Evolutionary conservation across 208 protist genomes (phyloP).

Genomic region (Trypanosoma rangeli): DNA sequence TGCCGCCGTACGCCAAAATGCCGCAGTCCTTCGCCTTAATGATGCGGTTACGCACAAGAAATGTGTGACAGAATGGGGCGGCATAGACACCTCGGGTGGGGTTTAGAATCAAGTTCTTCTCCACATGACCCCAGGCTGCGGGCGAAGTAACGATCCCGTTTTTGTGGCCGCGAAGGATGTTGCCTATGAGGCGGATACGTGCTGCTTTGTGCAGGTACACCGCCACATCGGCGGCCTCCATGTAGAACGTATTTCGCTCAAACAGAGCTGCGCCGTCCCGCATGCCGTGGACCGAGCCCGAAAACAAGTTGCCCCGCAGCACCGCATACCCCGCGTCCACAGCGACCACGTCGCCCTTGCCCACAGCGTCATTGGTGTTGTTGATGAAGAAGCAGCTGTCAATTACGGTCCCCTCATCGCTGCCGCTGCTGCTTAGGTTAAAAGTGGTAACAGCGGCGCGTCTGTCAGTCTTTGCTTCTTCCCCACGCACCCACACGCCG

Average conservation of each 20-base stretch:
- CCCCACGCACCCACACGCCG: slow-evolving; percentile 57
- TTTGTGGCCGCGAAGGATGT: slow-evolving; percentile 50
- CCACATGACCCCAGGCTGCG: slow-evolving; percentile 42
- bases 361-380: slow-evolving; percentile 36
- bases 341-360: slow-evolving; percentile 62
- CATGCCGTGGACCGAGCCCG: slow-evolving; percentile 67
- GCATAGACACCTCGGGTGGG: slow-evolving; percentile 42
- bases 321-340: slow-evolving; percentile 47
- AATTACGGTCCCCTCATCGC: slow-evolving; percentile 34
- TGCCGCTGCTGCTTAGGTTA: background rate
- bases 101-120: slow-evolving; percentile 48
- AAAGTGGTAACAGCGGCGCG: background rate
- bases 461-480: background rate
- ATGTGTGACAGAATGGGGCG: slow-evolving; percentile 55
- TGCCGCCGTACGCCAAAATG: slow-evolving; percentile 57
- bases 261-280: slow-evolving; percentile 44
- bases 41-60: slow-evolving; percentile 60
- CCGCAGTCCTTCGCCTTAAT: slow-evolving; percentile 51
- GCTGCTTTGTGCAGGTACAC: slow-evolving; percentile 52
- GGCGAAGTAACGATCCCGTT: slow-evolving; percentile 44
- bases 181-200: slow-evolving; percentile 39
- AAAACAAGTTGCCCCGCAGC: slow-evolving; percentile 68
- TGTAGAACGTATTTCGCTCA: slow-evolving; percentile 52
- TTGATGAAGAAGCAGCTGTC: slow-evolving; percentile 61
- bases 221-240: slow-evolving; percentile 14